These are phyloP conservation scores for Flaveria linearis DNA, from an alignment of 129 eudicot genomes.

Conservation along the genomic window DNA sequence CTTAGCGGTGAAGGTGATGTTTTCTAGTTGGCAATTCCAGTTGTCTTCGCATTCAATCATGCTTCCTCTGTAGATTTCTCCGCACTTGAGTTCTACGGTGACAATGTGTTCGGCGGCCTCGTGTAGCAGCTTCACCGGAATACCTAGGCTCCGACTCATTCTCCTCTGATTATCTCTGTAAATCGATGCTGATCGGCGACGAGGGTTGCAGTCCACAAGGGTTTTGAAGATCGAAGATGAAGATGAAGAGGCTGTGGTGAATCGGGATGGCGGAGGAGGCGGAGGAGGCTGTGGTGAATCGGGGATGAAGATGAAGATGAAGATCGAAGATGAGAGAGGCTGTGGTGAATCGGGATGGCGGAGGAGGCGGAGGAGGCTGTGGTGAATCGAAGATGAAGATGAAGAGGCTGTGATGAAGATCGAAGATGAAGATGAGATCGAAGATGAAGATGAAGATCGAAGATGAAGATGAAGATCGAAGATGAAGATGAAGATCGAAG, in stretches of 20 bases:
- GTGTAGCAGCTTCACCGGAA: conserved; percentile 93
- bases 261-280: too few relatives aligned
- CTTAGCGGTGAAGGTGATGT: conserved; percentile 67
- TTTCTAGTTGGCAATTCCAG: conserved; percentile 91
- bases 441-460: too few relatives aligned
- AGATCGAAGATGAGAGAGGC: neutral
- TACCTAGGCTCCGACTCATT: conserved; percentile 81
- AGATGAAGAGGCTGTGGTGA: too few relatives aligned
- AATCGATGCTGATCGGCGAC: conserved; percentile 34
- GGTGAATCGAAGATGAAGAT: too few relatives aligned
- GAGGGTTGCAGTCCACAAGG: conserved; percentile 31
- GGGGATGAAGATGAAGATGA: too few relatives aligned
- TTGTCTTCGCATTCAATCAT: conserved; percentile 89
- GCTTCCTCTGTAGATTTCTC: conserved; percentile 86
- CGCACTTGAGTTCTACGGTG: conserved; percentile 83
- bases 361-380: too few relatives aligned
- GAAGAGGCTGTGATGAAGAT: too few relatives aligned
- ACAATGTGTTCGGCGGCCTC: conserved; percentile 89
- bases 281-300: too few relatives aligned
- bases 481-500: too few relatives aligned
- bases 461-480: too few relatives aligned
- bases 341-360: too few relatives aligned
- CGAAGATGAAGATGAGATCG: too few relatives aligned
- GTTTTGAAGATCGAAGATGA: conserved; percentile 28
- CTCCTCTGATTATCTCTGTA: neutral